Base-by-base conservation (phyloP, 1,284 basidiomycete species). In the Moesziomyces globuligerus region DNA sequence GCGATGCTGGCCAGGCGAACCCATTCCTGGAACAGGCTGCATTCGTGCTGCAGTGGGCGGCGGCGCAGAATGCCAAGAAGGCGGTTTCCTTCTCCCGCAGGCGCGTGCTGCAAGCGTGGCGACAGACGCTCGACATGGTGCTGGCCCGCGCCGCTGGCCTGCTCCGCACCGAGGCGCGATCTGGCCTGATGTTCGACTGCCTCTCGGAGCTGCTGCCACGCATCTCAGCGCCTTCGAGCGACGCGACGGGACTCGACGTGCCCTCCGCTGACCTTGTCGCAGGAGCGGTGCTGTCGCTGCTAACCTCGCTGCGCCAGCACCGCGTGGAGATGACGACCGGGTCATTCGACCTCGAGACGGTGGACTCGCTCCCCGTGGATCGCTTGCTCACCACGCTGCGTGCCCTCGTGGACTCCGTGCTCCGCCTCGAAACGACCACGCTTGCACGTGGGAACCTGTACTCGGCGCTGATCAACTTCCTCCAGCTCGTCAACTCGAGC, bases 381-480 rank as follows among this genome's bases (percentile, higher is more conserved):
- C 87, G 92, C 29, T 84, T 98, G 7, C 87, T 89, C 53, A 84
- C 87, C 1, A 88, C 94, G 32, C 86, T 97, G n/a, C 88, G 89
- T 29, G 89, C 87, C 65, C 85, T 94, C 24, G 80, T 96, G 55
- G 89, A 92, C 59, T 91, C 90, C 39, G 87, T 94, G 47, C 80
- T 91, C 49, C 88, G 91, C 60, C 90, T 88, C 51, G 91, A 90
- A 54, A 90, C 89, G 5, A 87, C 90, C n/a, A 92, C 94, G 74
- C 85, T 91, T 46, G 90, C 94, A n/a, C 89, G 94, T n/a, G 94
- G 94, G 11, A 97, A 98, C 81, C 85, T 98, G n/a, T 98, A 96
- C 82, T 91, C 93, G 7, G 87, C 91, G 3, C 85, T 97, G 52
- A 88, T 93, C 83, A 94, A 95, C 81, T 94, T 92, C 81, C 85